phyloP scores from a whole-genome alignment of 345 rosid genomes.

The Garcia nutans region DNA sequence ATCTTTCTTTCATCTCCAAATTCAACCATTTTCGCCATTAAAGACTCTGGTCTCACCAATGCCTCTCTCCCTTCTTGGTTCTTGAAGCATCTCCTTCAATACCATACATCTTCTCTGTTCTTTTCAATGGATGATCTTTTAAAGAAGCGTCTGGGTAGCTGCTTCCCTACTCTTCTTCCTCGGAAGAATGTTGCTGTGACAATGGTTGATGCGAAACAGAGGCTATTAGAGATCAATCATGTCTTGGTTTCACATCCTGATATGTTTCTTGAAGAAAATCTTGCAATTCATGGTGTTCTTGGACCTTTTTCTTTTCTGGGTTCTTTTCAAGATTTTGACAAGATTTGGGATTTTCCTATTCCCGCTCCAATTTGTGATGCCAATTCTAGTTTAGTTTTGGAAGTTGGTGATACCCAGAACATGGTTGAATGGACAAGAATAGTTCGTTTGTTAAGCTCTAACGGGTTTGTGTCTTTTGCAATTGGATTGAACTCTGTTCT shows the following conservation, averaged over 20 bases:
- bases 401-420: conserved; percentile 25
- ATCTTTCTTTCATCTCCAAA: conserved; percentile 53
- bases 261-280: conserved; percentile 55
- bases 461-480: conserved; percentile 70
- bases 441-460: conserved; percentile 57
- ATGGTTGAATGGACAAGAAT: conserved; percentile 56
- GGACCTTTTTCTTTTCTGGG: conserved; percentile 48
- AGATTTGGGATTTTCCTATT: conserved; percentile 30
- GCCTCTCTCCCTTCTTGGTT: conserved; percentile 49
- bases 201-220: conserved; percentile 30
- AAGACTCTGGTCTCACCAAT: conserved; percentile 55
- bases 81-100: conserved; percentile 62
- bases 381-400: conserved; percentile 25
- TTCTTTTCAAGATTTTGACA: conserved; percentile 18
- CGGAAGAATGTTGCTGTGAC: conserved; percentile 53
- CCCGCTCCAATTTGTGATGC: conserved; percentile 36
- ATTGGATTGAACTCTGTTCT: conserved; percentile 67
- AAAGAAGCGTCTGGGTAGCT: conserved; percentile 41
- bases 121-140: conserved; percentile 56
- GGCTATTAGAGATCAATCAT: conserved; percentile 52
- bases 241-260: conserved; percentile 62
- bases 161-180: conserved; percentile 57
- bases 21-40: conserved; percentile 68
- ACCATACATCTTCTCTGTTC: conserved; percentile 55
- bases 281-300: conserved; percentile 70